A percentile compares a stretch with the other conserved stretches of the same genome.
phyloP scores from a whole-genome alignment of 768 basidiomycete genomes.

The Auriscalpium vulgare region DNA sequence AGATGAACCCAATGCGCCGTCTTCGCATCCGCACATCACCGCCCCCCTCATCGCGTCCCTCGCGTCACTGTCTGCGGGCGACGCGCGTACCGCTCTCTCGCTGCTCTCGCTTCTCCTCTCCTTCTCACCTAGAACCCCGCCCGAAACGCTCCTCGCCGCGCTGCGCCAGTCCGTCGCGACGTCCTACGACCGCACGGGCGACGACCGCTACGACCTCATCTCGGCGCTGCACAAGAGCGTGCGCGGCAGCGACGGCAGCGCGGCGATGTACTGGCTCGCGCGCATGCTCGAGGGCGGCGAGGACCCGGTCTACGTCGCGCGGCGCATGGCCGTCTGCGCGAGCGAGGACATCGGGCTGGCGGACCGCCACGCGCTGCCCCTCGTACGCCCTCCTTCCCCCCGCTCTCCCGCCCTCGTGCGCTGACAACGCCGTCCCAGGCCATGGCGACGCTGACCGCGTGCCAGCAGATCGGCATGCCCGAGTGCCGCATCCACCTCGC shows the following conservation, averaged over 20 bases:
- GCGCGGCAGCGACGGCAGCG: constrained; percentile 66
- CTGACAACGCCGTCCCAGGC: constrained; percentile 34
- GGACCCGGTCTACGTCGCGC: constrained; percentile 70
- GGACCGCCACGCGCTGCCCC: constrained; percentile 65
- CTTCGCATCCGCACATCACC: constrained; percentile 34
- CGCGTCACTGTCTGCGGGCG: constrained; percentile 50
- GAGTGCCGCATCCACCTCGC: constrained; percentile 75
- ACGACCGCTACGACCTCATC: constrained; percentile 75
- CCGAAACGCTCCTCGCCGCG: constrained; percentile 43
- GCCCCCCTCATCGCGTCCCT: constrained; percentile 40
- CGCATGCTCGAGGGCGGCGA: constrained; percentile 77
- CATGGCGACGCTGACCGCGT: constrained; percentile 53
- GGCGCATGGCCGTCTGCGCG: constrained; percentile 71
- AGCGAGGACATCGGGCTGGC: constrained; percentile 84
- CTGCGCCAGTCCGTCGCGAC: constrained; percentile 57
- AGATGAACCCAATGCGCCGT: constrained; percentile 5
- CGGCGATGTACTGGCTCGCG: constrained; percentile 85
- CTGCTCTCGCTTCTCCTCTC: constrained; percentile 63
- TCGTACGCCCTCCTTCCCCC: constrained; percentile 37
- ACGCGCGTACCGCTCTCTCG: constrained; percentile 72
- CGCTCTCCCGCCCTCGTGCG: constrained; percentile 1
- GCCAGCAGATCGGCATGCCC: constrained; percentile 71
- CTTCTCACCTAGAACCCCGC: constrained; percentile 31
- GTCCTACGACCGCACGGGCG: constrained; percentile 71
- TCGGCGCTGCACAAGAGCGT: constrained; percentile 80